Evolutionary conservation across 768 basidiomycete genomes (phyloP).

Genomic region (Pholiota molesta): DNA sequence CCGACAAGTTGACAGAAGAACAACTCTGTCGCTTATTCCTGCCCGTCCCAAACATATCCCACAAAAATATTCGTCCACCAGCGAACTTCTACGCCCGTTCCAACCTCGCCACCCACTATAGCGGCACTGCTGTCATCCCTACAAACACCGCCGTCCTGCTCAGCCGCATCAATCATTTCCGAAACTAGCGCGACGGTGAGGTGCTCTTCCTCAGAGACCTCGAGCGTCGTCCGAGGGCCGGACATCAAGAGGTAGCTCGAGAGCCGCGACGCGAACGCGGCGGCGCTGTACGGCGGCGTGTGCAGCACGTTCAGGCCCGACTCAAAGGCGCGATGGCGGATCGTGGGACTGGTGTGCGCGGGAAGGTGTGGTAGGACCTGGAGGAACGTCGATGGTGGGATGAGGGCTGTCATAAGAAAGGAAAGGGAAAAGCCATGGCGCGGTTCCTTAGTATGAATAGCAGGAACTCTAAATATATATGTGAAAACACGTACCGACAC

Average conservation of each 20-base stretch:
- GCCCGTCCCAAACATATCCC: slow-evolving; percentile 78
- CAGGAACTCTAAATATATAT: slow-evolving; percentile 5
- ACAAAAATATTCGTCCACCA: slow-evolving; percentile 76
- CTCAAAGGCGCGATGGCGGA: slow-evolving; percentile 67
- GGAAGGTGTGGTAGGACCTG: slow-evolving; percentile 72
- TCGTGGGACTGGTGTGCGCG: slow-evolving; percentile 63
- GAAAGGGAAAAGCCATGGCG: not conserved
- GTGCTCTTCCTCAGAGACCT: slow-evolving; percentile 70
- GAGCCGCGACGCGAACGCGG: slow-evolving; percentile 71
- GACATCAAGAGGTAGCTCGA: slow-evolving; percentile 51
- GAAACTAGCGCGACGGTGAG: slow-evolving; percentile 72
- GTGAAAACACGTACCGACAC: slow-evolving; percentile 65
- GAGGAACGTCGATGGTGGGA: slow-evolving; percentile 88
- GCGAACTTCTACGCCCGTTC: slow-evolving; percentile 61
- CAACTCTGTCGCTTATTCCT: slow-evolving; percentile 31
- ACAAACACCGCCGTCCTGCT: slow-evolving; percentile 69
- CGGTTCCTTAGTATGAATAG: slow-evolving; percentile 11
- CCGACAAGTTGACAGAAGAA: slow-evolving; percentile 8
- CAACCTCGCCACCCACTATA: slow-evolving; percentile 43
- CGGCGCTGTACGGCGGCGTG: slow-evolving; percentile 73
- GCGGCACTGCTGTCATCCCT: slow-evolving; percentile 65
- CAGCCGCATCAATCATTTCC: slow-evolving; percentile 80
- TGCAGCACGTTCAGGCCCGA: slow-evolving; percentile 84
- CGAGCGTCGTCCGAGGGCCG: slow-evolving; percentile 60
- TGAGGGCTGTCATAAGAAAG: slow-evolving; percentile 60